These are phyloP conservation scores for Aspergillus texensis DNA, from an alignment of 2,329 filamentous ascomycete species.

Conservation along the genomic window DNA sequence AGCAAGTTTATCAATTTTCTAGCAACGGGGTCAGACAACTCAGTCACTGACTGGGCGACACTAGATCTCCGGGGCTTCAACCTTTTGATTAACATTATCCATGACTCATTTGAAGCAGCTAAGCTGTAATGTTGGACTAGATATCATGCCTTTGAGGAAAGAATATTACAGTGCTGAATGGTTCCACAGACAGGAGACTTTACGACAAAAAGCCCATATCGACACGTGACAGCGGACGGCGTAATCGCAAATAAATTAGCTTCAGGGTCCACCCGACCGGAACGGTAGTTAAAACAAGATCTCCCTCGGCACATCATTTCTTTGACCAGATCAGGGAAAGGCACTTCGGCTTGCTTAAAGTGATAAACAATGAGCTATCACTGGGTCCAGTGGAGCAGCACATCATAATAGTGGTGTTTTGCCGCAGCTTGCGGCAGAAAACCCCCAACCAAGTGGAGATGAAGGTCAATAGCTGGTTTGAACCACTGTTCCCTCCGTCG, in stretches of 20 bases:
- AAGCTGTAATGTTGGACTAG: not conserved
- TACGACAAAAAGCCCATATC: not conserved
- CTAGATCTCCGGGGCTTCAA: not conserved
- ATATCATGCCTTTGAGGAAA: not conserved
- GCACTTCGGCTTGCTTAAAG: not conserved
- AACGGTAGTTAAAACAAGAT: not conserved
- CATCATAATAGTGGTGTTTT: not conserved
- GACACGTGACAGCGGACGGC: not conserved
- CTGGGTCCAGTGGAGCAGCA: not conserved
- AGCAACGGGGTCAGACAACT: constrained; percentile 3
- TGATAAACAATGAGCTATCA: not conserved
- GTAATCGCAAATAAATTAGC: not conserved
- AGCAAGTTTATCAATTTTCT: constrained; percentile 42
- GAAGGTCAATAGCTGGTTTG: not conserved
- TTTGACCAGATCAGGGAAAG: not conserved
- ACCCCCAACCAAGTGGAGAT: not conserved
- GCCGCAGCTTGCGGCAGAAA: not conserved
- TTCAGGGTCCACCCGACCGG: not conserved
- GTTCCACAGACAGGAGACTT: not conserved
- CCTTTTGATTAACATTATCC: constrained; percentile 17
- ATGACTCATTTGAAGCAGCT: not conserved
- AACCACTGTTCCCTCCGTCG: not conserved
- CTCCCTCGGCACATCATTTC: not conserved
- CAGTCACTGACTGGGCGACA: not conserved
- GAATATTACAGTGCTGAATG: not conserved